Conservation (phyloP, 202 grass and related monocot species). For the Schoenoplectus tabernaemontani region DNA sequence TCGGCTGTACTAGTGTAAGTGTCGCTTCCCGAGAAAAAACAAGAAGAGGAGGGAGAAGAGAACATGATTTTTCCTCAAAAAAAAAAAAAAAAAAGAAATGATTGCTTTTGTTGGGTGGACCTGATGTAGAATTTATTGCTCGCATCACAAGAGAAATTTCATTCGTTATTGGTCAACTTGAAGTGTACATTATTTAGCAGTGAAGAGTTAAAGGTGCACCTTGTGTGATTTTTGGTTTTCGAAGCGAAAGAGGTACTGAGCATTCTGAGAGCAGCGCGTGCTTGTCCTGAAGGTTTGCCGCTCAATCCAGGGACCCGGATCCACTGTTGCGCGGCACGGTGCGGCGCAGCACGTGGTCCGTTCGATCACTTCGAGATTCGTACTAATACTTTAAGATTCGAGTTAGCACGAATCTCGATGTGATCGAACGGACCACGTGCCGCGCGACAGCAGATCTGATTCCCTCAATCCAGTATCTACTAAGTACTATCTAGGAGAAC, state of each 20-base stretch:
- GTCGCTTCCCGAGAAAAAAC: constrained; percentile 25
- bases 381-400: too few species aligned
- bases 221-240: not conserved
- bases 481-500: not conserved
- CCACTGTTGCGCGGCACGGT: too few species aligned
- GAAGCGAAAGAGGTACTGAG: not conserved
- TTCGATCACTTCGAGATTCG: too few species aligned
- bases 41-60: constrained; percentile 11
- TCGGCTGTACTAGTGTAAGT: not conserved
- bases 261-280: constrained; percentile 26
- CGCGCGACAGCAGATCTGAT: too few species aligned
- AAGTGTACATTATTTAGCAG: too few species aligned
- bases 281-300: constrained; percentile 19
- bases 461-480: too few species aligned
- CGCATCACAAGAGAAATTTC: not conserved
- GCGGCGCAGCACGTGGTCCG: too few species aligned
- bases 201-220: not conserved
- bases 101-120: not conserved
- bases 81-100: not conserved
- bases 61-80: too few species aligned
- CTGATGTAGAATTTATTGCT: not conserved
- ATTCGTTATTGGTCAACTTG: too few species aligned
- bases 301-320: too few species aligned
- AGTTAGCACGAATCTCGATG: too few species aligned
- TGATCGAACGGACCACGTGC: too few species aligned